Evolutionary conservation across 345 rosid genomes (phyloP), one percentile per base, ranked within the genome.

Genomic region (Mangifera indica): DNA sequence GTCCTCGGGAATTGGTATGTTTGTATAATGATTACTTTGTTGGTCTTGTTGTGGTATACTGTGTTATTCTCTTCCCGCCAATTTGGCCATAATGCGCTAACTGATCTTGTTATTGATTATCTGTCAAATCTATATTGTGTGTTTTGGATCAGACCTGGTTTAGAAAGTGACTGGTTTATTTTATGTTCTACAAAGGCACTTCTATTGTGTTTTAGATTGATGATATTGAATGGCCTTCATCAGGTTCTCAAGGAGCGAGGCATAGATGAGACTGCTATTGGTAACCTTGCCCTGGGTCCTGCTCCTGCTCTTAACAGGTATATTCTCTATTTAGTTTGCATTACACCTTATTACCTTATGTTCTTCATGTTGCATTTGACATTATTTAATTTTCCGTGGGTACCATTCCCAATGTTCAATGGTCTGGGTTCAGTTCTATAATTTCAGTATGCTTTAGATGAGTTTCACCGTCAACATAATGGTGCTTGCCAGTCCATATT

Each of bases 231-330:
- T 46, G 14, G 70, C 67, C 44, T 70, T n/a, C 61, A 18, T 22
- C 10, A 77, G 76, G 78, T 74, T 77, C 78, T 74, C 57, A 80
- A 76, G 74, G 72, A 72, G 24, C 42, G 74, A 18, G 74, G 79
- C n/a, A 18, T 71, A 1, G 81, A 77, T 77, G 79, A 77, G 25
- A 13, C 17, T 13, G 40, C 58, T 42, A 64, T 71, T 42, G 63
- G 65, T 67, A 67, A 74, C 48, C 67, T 62, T 44, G 67, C 42
- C 51, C 48, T 40, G 15, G 29, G 62, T 45, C 44, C 37, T 55
- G 69, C 72, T 45, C 44, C 37, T 55, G 69, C 72, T 0, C 61
- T 63, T 48, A 65, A 40, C 64, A 49, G 76, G 78, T 51, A 66
- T 13, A 53, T 26, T 56, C 6, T 48, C 22, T 37, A 8, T 45